Conservation (phyloP, 192 early-diverging fungal species). For the Helicostylum pulchrum region DNA sequence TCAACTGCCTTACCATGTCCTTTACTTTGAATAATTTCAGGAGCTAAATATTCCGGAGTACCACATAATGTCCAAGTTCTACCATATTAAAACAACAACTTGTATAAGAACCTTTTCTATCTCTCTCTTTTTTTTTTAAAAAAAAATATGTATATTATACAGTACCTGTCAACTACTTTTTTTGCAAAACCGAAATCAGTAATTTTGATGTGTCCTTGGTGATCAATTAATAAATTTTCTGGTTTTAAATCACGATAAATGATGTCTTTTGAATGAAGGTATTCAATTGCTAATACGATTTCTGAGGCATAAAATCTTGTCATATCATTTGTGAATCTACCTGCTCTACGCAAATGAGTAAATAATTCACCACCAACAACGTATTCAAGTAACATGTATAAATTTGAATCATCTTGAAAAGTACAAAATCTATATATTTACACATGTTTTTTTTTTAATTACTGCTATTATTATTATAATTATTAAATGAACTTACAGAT, state of each 20-base stretch:
- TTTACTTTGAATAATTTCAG: conserved; percentile 95
- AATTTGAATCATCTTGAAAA: conserved; percentile 90
- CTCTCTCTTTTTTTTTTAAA: not conserved
- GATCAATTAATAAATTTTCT: conserved; percentile 83
- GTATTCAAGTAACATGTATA: conserved; percentile 97
- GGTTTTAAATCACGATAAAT: conserved; percentile 98
- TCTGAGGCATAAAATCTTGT: conserved; percentile 95
- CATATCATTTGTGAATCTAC: conserved; percentile 91
- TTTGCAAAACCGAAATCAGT: conserved; percentile 99
- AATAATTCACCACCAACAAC: conserved; percentile 96
- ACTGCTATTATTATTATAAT: not conserved
- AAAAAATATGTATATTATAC: no score
- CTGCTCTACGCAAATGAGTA: conserved; percentile 88
- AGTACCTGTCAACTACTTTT: conserved; percentile 64
- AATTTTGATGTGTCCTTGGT: conserved; percentile 91
- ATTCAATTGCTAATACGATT: conserved; percentile 93
- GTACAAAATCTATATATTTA: conserved; percentile 71
- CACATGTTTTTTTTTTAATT: no score
- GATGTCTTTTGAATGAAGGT: conserved; percentile 89
- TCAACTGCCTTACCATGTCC: conserved; percentile 97
- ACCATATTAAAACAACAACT: no score
- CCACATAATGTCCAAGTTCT: conserved; percentile 99
- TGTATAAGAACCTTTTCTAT: not conserved
- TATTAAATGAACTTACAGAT: conserved; percentile 48
- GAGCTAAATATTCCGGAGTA: conserved; percentile 96